These are phyloP conservation scores for Leccinellum luteum DNA, from an alignment of 768 basidiomycete species.

Conservation along the genomic window DNA sequence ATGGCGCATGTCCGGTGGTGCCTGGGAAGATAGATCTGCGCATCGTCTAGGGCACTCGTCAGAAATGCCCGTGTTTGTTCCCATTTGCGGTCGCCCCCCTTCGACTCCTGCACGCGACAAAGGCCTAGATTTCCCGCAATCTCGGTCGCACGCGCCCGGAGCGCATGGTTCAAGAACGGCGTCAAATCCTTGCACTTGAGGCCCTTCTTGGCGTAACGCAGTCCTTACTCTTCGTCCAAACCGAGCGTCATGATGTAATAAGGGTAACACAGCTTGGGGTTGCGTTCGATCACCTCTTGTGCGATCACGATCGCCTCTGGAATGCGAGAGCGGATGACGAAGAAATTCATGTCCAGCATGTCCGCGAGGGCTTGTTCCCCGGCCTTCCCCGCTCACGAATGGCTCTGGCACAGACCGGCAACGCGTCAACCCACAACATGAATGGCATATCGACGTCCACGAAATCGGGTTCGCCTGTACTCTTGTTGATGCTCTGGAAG, in stretches of 20 bases:
- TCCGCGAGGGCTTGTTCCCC: conserved; percentile 50
- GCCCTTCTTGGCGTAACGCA: conserved; percentile 63
- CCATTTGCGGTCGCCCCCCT: conserved; percentile 42
- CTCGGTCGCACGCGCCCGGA: conserved; percentile 58
- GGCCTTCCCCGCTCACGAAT: conserved; percentile 42
- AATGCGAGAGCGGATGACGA: conserved; percentile 46
- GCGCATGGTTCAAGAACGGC: conserved; percentile 54
- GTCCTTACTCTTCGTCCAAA: conserved; percentile 29
- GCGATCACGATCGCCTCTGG: conserved; percentile 48
- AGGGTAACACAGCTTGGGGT: conserved; percentile 54
- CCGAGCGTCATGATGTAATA: conserved; percentile 59
- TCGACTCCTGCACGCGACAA: conserved; percentile 40
- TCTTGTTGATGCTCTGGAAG: conserved; percentile 44
- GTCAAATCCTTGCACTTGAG: conserved; percentile 53
- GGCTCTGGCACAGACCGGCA: conserved; percentile 55
- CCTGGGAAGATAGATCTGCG: conserved; percentile 53
- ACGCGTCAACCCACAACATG: conserved; percentile 51
- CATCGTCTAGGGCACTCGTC: conserved; percentile 56
- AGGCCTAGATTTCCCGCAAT: conserved; percentile 57
- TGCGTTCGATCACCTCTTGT: conserved; percentile 45
- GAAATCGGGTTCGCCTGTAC: conserved; percentile 38
- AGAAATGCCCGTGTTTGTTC: conserved; percentile 62
- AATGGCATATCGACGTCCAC: conserved; percentile 56
- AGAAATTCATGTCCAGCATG: conserved; percentile 62
- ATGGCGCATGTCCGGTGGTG: conserved; percentile 59